Evolutionary conservation across 345 rosid genomes (phyloP), one percentile per base, ranked within the genome.

Genomic region (Cardamine resedifolia): DNA sequence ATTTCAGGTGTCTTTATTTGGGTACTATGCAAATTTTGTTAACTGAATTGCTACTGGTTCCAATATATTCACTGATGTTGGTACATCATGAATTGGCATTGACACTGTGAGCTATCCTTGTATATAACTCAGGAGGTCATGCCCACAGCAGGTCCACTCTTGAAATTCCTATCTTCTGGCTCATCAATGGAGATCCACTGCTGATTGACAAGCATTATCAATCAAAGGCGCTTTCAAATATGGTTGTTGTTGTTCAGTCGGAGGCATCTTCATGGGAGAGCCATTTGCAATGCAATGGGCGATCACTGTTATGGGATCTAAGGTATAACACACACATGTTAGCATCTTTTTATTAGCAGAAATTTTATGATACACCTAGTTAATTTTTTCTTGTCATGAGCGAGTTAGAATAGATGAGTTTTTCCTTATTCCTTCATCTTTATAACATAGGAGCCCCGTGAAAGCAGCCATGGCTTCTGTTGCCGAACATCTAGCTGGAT

Each of bases 161-260:
- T 77, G 99, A 95, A 84, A 86, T 95, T 80, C 99, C 99, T 30
- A 85, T 91, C 70, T 91, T 95, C 77, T 95, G 99, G 99, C 91
- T 91, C 84, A 86, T 95, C 79, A 82, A 79, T 77, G 86, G 84
- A 2, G 98, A 95, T 59, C 88, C 98, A 18, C 80, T 95, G 61
- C 70, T 95, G 71, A 85, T 95, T 75, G 99, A 95, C 85, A 91
- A 86, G 81, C 94, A 91, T 81, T 88, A 95, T 80, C 98, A 88
- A 80, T 92, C 99, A 63, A 95, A 86, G 77, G 93, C 99, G 10
- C 98, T 95, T 74, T 86, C 93, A 26, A 89, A 95, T 77, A 95
- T 95, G 98, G 88, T 91, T 45, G 77, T 95, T 58, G 96, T 95
- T 64, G 91, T 88, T 72, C 99, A 95, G 78, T 95, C 99, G 10